A percentile compares a stretch with the other conserved stretches of the same genome.
Evolutionary conservation across 768 basidiomycete species (phyloP).

Genomic region (Boletellus emodensis): DNA sequence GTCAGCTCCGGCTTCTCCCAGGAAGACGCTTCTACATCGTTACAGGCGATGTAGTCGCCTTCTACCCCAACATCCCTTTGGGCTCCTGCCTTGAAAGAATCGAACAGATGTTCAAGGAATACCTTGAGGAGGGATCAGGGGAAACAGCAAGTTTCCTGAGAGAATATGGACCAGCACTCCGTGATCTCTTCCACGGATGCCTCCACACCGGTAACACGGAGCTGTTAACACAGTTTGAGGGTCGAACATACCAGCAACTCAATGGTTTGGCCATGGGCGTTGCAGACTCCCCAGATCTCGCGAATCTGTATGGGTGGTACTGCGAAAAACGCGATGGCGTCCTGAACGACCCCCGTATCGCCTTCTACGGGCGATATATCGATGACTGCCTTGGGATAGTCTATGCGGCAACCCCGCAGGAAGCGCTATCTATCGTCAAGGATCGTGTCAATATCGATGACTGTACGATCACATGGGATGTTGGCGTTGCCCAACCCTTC

Average conservation of each 20-base stretch:
- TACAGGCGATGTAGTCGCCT: slow-evolving; percentile 7
- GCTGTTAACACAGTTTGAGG: slow-evolving; percentile 2
- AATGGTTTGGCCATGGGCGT: slow-evolving; percentile 8
- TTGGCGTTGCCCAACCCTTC: not conserved
- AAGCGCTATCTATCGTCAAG: not conserved
- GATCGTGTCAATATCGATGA: not conserved
- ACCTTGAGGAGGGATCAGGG: too few relatives aligned
- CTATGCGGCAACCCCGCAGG: not conserved
- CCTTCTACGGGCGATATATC: slow-evolving; percentile 5
- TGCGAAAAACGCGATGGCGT: not conserved
- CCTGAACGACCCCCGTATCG: not conserved
- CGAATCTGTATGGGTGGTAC: slow-evolving; percentile 6
- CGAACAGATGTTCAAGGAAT: too few relatives aligned
- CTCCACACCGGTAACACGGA: not conserved
- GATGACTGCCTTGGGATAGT: slow-evolving; percentile 3
- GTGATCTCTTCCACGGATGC: too few relatives aligned
- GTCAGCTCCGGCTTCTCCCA: not conserved
- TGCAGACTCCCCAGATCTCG: slow-evolving; percentile 11
- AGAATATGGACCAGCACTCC: too few relatives aligned
- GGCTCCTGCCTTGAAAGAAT: too few relatives aligned
- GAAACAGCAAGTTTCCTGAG: too few relatives aligned
- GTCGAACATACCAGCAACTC: not conserved
- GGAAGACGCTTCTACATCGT: not conserved
- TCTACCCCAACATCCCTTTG: slow-evolving; percentile 3
- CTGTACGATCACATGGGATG: not conserved